Evolutionary conservation across 2,329 filamentous ascomycete genomes (phyloP).

Genomic region (Nothophoma quercina): DNA sequence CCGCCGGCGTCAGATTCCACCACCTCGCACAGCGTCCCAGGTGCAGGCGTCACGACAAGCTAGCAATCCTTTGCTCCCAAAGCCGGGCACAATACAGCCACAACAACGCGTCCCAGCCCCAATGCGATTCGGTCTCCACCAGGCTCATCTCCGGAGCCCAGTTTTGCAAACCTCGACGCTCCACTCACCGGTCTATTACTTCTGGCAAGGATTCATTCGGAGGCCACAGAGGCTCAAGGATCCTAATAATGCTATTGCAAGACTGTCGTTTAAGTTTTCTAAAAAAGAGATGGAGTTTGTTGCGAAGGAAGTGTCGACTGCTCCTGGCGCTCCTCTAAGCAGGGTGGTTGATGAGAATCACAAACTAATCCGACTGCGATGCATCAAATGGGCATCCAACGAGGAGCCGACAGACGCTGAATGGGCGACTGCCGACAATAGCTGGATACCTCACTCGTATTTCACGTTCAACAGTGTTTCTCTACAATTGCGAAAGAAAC

Average conservation of each 20-base stretch:
- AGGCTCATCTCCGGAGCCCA: conserved; percentile 65
- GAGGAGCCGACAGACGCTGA: conserved; percentile 52
- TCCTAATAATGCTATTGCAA: conserved; percentile 50
- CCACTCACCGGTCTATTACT: conserved; percentile 60
- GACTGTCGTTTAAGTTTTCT: conserved; percentile 58
- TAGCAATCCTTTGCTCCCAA: conserved; percentile 45
- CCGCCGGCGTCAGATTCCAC: neutral
- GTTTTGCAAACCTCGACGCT: conserved; percentile 45
- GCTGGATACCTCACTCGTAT: conserved; percentile 75
- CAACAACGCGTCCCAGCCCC: conserved; percentile 56
- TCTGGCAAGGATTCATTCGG: conserved; percentile 61
- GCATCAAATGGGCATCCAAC: conserved; percentile 58
- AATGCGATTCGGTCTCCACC: conserved; percentile 62
- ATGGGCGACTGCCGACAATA: conserved; percentile 71
- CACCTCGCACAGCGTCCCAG: neutral
- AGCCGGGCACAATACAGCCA: conserved; percentile 37
- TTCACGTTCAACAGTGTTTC: conserved; percentile 69
- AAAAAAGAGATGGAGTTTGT: conserved; percentile 49
- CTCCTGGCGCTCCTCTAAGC: conserved; percentile 35
- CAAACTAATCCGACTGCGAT: conserved; percentile 72
- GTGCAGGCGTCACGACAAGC: neutral
- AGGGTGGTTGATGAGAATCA: conserved; percentile 60
- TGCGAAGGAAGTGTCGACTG: conserved; percentile 38
- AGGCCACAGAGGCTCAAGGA: conserved; percentile 53
- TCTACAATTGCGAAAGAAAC: conserved; percentile 68